A percentile compares a stretch with the other conserved stretches of the same genome.
Conservation (phyloP, 192 early-diverging fungal genomes). For the Umbelopsis vinacea region DNA sequence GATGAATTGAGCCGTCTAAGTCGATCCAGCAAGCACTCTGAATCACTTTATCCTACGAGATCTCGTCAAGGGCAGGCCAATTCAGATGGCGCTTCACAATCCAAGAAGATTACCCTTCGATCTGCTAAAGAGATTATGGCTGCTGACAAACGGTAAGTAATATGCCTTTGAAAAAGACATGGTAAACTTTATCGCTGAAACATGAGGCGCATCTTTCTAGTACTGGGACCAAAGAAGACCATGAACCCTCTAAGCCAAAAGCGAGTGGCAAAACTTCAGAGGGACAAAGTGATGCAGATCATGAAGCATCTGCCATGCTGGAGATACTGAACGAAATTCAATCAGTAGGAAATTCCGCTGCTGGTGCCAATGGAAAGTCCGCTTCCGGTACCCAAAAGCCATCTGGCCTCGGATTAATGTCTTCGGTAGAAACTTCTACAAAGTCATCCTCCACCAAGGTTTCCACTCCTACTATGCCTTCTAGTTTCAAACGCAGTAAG, state of each 20-base stretch:
- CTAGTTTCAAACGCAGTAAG: slow-evolving; percentile 8
- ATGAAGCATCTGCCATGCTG: slow-evolving; percentile 4
- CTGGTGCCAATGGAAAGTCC: slow-evolving; percentile 17
- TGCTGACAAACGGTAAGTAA: slow-evolving; percentile 14
- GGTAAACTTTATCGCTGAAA: background rate
- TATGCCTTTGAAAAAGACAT: background rate
- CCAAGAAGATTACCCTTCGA: slow-evolving; percentile 21
- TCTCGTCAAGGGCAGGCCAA: slow-evolving; percentile 9
- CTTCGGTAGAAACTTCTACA: background rate
- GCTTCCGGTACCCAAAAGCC: slow-evolving; percentile 6
- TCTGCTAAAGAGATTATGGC: slow-evolving; percentile 20
- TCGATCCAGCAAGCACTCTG: slow-evolving; percentile 14
- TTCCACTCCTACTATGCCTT: slow-evolving; percentile 8
- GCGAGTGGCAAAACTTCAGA: slow-evolving; percentile 10
- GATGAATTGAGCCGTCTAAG: slow-evolving; percentile 14
- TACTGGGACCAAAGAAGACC: background rate
- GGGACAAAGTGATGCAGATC: background rate
- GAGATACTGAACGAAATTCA: slow-evolving; percentile 16
- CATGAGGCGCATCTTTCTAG: background rate
- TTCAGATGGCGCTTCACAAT: slow-evolving; percentile 4
- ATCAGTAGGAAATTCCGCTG: slow-evolving; percentile 6
- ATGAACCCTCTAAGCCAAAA: background rate
- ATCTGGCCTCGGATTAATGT: slow-evolving; percentile 16
- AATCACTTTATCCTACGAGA: background rate
- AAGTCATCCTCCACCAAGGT: background rate